Base-by-base conservation (phyloP, 2,329 filamentous ascomycete genomes). In the Calonectria pseudoturangicola region DNA sequence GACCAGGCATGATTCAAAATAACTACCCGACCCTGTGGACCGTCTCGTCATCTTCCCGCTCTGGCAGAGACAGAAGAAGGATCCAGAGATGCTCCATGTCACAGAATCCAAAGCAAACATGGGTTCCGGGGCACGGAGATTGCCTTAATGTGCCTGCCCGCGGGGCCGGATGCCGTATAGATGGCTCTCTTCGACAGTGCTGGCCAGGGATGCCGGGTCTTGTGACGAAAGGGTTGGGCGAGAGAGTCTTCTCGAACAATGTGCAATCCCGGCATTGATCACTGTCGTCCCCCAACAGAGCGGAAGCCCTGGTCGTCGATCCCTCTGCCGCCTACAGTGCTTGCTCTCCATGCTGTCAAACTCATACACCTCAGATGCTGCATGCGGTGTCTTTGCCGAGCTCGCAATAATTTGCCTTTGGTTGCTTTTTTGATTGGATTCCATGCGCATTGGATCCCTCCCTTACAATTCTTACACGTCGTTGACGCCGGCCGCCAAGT, bases 301-400 rank as follows among this genome's bases (percentile, higher is more conserved):
- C 48, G 76, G 78, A 70, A 28, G 76, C 78, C 75, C 78, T 79
- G 71, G 77, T 65, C 73, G 78, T 79, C 77, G 78, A 80, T 80
- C 78, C 64, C 71, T 74, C 69, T 76, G 69, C 72, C 71, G 67
- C 60, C 48, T 58, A 47, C 16, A 21, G 21, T 21, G 15, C 16
- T 9, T 16, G 25, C 36, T 41, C 33, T 27, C 39, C 54, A 12
- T 60, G 54, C 54, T 41, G 54, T 39, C 16, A 58, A 21, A 36
- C 33, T 25, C 33, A 60, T 10, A 27, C 30, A 13, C 27, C 28
- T 27, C 33, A 1, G 54, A 60, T 10, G 21, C 54, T 60, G 54
- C 54, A 60, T 60, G 36, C 54, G 54, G 54, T 58, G 33, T 15
- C n/a, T 41, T 36, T 36, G 54, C 54, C 54, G 33, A 39, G 54